Base-by-base conservation (phyloP, 495 filamentous ascomycete genomes). In the Cercophora scortea region DNA sequence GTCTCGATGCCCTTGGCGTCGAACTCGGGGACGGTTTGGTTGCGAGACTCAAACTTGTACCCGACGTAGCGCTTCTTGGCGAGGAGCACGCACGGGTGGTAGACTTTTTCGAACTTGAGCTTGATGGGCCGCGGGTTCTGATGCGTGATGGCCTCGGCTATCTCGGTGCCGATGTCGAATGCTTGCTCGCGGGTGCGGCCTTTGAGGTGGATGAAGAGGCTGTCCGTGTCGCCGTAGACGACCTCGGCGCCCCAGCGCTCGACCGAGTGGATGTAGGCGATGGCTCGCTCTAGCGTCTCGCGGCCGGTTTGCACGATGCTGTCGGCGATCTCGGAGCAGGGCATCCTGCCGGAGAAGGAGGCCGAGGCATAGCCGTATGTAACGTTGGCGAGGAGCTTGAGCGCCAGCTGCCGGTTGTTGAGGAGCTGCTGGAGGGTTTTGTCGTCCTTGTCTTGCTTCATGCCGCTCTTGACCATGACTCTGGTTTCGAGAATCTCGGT, bases 1-100 rank as follows among this genome's bases (percentile, higher is more conserved):
- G 94, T 97, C 73, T 98, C 93, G 52, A 96, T 97, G 32, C 93
- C 93, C 64, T 98, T 98, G 42, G 94, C 93, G 63, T 98, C 93
- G 56, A 98, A 97, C 16, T 94, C 89, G 17, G 93, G 94, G 55
- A 87, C 82, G 16, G 66, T 73, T 63, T 98, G 92, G 15, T 78
- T 70, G 25, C 79, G 81, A 54, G 78, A 80, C 63, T 98, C 93
- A 69, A 94, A 98, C 64, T 95, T 96, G 75, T 95, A 96, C 18
- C 93, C 93, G 36, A 96, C 94, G 61, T 98, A 98, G 38, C 93
- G 87, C 68, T 98, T 98, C 73, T 97, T 98, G 19, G 94, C 89
- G 0, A 98, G 79, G 4, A 98, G 79, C 1, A 96, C 82, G 61
- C 91, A 96, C 0, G 93, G 94, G 48, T 90, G 84, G 66, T 98